Base-by-base conservation (phyloP, 1,139 yeast species). In the Yamadazyma atmosphaerica region DNA sequence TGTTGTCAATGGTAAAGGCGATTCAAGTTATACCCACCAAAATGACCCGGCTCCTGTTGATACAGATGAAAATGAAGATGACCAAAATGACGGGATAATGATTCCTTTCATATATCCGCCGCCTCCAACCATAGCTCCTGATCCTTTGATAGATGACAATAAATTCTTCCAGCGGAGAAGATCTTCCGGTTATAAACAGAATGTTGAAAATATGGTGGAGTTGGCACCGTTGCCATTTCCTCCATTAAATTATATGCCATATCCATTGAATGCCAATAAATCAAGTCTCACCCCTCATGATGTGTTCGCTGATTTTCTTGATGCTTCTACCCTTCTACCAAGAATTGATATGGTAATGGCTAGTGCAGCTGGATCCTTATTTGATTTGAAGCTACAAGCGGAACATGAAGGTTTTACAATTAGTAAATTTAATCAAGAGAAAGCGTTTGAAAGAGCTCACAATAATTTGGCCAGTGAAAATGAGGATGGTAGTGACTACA, bases 141-240 rank as follows among this genome's bases (percentile, higher is more conserved):
- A 59, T 30, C 49, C 50, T 12, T 43, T 35, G 18, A 40, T 47
- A 12, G 45, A 42, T 34, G 44, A 43, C 31, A 38, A 40, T 24
- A 28, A 26, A 15, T 12, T 32, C 21, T 39, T 40, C 23, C 6
- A 35, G 9, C 19, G 19, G 15, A 18, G 28, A 17, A 22, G 32
- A 25, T n/a, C 23, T 31, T 14, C 11, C n/a, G 31, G 35, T 21
- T 38, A 26, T 19, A 33, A 40, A 25, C 34, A 34, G 19, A 34
- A 37, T 14, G 38, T 37, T 10, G 43, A 34, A 11, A 12, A 18
- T 31, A 22, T 52, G 40, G 50, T 59, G 9, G 51, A 57, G 34
- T 57, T 69, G n/a, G 73, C 76, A 2, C 77, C 77, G 7, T 55
- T 72, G 29, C 76, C 77, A 6, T 71, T 72, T 41, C 77, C 77